Percentiles rank a stretch among this genome's conserved stretches.
Evolutionary conservation across 2,329 filamentous ascomycete genomes (phyloP).

Genomic region (Ceratocystiopsis brevicomis): DNA sequence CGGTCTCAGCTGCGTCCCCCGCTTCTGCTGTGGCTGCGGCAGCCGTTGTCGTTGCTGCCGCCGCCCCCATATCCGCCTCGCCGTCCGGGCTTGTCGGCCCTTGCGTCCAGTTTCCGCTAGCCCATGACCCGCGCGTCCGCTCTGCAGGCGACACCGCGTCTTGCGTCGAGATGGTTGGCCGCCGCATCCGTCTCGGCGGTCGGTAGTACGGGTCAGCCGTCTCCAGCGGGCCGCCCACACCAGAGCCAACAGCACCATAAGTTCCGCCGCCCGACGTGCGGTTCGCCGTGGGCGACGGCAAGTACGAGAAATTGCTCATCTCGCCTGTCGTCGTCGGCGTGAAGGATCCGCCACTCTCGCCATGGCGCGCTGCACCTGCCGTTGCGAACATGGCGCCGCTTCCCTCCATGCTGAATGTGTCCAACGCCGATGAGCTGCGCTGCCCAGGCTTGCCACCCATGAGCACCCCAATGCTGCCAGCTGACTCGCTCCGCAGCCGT

Average conservation of each 20-base stretch:
- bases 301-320: constrained; percentile 48
- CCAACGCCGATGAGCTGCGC: constrained; percentile 35
- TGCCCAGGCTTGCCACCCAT: constrained; percentile 23
- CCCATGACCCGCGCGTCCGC: constrained; percentile 18
- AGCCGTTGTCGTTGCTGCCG: background rate
- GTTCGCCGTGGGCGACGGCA: constrained; percentile 34
- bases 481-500: constrained; percentile 41
- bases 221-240: constrained; percentile 20
- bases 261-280: constrained; percentile 15
- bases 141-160: constrained; percentile 30
- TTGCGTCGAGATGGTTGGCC: constrained; percentile 16
- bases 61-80: constrained; percentile 14
- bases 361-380: constrained; percentile 23
- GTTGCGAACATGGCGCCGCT: constrained; percentile 24
- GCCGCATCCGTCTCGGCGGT: constrained; percentile 48
- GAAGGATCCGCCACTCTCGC: constrained; percentile 42
- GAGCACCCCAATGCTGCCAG: constrained; percentile 35
- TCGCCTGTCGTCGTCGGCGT: constrained; percentile 57
- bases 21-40: too few relatives aligned
- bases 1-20: constrained; percentile 22
- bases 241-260: constrained; percentile 9
- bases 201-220: constrained; percentile 70
- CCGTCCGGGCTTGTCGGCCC: background rate
- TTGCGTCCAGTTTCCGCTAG: constrained; percentile 19
- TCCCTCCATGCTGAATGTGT: constrained; percentile 23